Base-by-base conservation (phyloP, 1,284 basidiomycete genomes). In the Mycena citricolor region DNA sequence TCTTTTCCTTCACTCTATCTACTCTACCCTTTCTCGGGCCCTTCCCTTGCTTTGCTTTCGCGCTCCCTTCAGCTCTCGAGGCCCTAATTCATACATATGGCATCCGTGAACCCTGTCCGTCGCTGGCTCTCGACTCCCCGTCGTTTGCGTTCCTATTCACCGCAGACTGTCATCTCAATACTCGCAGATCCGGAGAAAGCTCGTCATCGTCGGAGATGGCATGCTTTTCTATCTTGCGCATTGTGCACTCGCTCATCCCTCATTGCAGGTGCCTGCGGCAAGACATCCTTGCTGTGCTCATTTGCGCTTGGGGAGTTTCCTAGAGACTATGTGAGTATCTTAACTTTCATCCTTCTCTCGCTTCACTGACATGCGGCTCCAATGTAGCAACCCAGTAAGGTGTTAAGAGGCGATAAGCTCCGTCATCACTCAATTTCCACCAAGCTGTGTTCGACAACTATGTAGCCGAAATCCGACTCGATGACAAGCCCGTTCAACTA, bases 231-330 rank as follows among this genome's bases (percentile, higher is more conserved):
- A 37, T 30, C 32, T 43, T 32, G 48, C 23, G 24, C 41, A 54
- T 57, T 44, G 61, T 42, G 42, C 44, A 41, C 54, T 48, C 37
- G 46, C n/a, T n/a, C 34, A 39, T 36, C 29, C 39, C 19, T 14
- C 23, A 16, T 28, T 35, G 51, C 56, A 87, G 86, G 86, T 71
- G 86, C 87, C 56, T 90, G 86, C 59, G 86, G 86, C 58, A 90
- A 90, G 74, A 90, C 90, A 19, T 90, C 86, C 32, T 69, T 93
- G 36, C 68, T 93, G 29, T 90, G 85, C 61, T 90, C 91, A 17
- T 97, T 97, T 66, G 92, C 93, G 5, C 81, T 97, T 29, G 95
- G 95, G 50, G 90, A 97, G 69, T 98, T 99, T 61, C 95, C 94
- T 32, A 92, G 93, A 67, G 89, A 92, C 83, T 97, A 97, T 64